Base-by-base conservation (phyloP, 139 green algal genomes). In the Chlorella sp. region DNA sequence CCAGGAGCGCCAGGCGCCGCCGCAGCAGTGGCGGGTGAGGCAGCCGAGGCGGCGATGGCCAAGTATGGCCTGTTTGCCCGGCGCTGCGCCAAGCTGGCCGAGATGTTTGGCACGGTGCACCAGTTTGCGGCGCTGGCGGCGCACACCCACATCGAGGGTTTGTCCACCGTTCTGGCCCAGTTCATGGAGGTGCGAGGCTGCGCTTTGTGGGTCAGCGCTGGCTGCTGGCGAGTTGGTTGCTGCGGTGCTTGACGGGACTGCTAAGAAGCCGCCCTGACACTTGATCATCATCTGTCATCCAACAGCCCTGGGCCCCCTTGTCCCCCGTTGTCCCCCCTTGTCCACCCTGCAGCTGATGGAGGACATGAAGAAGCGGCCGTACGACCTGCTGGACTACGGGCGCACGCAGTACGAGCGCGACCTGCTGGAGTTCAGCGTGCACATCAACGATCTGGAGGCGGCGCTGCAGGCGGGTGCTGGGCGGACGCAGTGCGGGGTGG, bases 361-460 rank as follows among this genome's bases (percentile, higher is more conserved):
- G 44, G 95, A 97, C 79, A 92, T 98, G 26, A 95, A 96, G 88
- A 83, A 93, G 69, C 96, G 95, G 91, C 95, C 94, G 4, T 98
- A 98, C 84, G 95, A 99, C 88, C 91, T 98, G 56, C 89, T 99
- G 73, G 95, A 98, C 86, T 96, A 92, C 86, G 88, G 65, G 44
- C 92, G 91, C 38, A 98, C 92, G 84, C 89, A 95, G 65, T 98
- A 97, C 87, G 96, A 99, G 89, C 88, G 95, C 38, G 95, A 99
- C 91, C 94, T 95, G 84, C 87, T 98, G 76, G 96, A 99, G 89
- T 98, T 99, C 89, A 96, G 97, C 76, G 96, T 99, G 67, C 94
- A 98, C 90, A 96, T 99, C 82, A 92, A 98, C 86, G 95, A 98
- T 76, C 91, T 99, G 68, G 96, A 99, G 91, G 93, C 94, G 78